Evolutionary conservation across 2,329 filamentous ascomycete genomes (phyloP).

Genomic region (Epichloe festucae): DNA sequence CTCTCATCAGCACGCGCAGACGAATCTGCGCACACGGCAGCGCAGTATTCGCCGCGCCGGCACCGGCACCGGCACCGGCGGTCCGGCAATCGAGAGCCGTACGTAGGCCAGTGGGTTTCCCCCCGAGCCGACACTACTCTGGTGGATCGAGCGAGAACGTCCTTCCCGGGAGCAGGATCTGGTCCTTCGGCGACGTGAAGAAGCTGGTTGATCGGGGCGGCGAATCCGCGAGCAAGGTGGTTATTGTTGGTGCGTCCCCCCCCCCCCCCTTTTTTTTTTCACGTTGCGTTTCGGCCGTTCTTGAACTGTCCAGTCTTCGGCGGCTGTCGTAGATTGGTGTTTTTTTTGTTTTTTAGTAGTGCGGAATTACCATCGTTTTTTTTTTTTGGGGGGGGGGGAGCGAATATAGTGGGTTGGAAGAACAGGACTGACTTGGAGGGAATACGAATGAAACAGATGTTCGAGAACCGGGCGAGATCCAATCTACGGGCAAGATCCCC

Average conservation of each 20-base stretch:
- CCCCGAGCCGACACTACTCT: slow-evolving; percentile 11
- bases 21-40: background rate
- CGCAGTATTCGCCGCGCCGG: background rate
- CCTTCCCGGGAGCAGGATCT: slow-evolving; percentile 22
- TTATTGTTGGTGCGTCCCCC: slow-evolving; percentile 32
- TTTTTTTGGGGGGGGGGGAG: background rate
- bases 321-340: too few relatives aligned
- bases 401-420: background rate
- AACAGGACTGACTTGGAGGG: background rate
- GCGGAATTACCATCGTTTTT: background rate
- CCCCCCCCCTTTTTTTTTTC: too few relatives aligned
- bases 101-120: background rate
- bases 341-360: background rate
- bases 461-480: slow-evolving; percentile 58
- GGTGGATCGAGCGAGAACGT: slow-evolving; percentile 2
- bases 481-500: slow-evolving; percentile 59
- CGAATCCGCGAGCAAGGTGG: slow-evolving; percentile 10
- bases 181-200: slow-evolving; percentile 37
- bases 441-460: slow-evolving; percentile 35
- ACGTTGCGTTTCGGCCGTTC: too few relatives aligned
- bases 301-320: too few relatives aligned
- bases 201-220: slow-evolving; percentile 18
- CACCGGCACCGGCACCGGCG: background rate
- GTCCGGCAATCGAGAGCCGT: background rate
- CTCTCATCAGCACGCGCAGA: background rate